Evolutionary conservation across 2,329 filamentous ascomycete genomes (phyloP).

Genomic region (Verticillium dahliae): DNA sequence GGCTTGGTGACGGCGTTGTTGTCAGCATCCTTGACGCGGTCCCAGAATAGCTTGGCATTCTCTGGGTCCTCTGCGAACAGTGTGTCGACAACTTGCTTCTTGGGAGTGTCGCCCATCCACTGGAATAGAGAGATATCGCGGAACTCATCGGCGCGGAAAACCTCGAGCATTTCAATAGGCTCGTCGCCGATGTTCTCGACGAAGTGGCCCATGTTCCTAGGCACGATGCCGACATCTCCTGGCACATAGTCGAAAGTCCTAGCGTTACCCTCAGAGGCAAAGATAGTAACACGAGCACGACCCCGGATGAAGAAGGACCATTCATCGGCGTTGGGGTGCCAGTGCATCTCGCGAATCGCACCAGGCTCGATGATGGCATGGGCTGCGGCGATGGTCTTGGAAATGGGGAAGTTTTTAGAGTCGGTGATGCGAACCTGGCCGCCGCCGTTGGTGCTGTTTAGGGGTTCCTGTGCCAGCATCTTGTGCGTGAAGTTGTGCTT

Average conservation of each 20-base stretch:
- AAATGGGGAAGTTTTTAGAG: conserved; percentile 67
- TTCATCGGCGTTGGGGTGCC: conserved; percentile 74
- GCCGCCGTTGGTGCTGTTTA: conserved; percentile 49
- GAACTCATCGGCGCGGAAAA: conserved; percentile 67
- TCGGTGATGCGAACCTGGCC: conserved; percentile 70
- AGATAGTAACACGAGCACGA: conserved; percentile 67
- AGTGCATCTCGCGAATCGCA: conserved; percentile 73
- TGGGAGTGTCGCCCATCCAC: conserved; percentile 68
- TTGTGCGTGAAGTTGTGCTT: conserved; percentile 64
- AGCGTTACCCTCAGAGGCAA: conserved; percentile 60
- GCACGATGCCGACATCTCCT: conserved; percentile 73
- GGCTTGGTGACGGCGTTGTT: conserved; percentile 46
- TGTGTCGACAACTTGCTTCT: conserved; percentile 59
- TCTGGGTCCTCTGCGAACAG: conserved; percentile 57
- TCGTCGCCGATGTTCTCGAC: conserved; percentile 75
- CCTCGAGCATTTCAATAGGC: conserved; percentile 69
- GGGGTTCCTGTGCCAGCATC: conserved; percentile 63
- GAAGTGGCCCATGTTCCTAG: conserved; percentile 72
- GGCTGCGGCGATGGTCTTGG: conserved; percentile 66
- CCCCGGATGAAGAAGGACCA: conserved; percentile 76
- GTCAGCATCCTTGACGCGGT: conserved; percentile 53
- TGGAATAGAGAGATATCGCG: conserved; percentile 70
- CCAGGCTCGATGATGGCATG: conserved; percentile 66
- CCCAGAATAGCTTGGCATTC: conserved; percentile 55
- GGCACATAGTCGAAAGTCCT: conserved; percentile 70